phyloP scores from a whole-genome alignment of 331 rosid species.

The Malus hybrid region DNA sequence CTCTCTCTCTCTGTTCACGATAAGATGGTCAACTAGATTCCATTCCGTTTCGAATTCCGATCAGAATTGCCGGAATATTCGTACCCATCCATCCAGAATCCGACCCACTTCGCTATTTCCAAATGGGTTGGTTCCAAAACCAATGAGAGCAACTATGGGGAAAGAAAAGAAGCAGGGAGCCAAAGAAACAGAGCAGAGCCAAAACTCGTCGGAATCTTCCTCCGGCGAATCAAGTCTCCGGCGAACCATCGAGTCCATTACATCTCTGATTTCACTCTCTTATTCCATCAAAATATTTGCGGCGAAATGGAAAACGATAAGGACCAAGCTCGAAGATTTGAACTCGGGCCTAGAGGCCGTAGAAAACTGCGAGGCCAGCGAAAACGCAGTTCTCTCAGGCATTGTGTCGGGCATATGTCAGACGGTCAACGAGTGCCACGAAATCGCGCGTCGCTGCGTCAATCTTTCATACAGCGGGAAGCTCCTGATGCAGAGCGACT shows the following conservation, averaged over 20 bases:
- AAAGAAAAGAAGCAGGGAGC: slow-evolving; percentile 14
- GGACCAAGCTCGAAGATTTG: slow-evolving; percentile 59
- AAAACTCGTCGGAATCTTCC: slow-evolving; percentile 25
- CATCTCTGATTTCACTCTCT: slow-evolving; percentile 57
- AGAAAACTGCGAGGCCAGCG: slow-evolving; percentile 50
- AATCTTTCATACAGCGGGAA: slow-evolving; percentile 80
- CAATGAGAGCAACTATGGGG: slow-evolving; percentile 38
- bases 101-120: neutral
- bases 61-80: slow-evolving; percentile 28
- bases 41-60: neutral
- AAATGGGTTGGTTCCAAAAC: slow-evolving; percentile 31
- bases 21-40: slow-evolving; percentile 18
- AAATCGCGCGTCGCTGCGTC: slow-evolving; percentile 65
- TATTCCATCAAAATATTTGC: slow-evolving; percentile 62
- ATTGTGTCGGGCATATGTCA: slow-evolving; percentile 21
- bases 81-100: neutral
- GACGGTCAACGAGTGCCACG: slow-evolving; percentile 56
- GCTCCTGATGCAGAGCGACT: slow-evolving; percentile 93
- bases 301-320: slow-evolving; percentile 63
- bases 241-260: slow-evolving; percentile 28
- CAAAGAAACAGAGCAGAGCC: slow-evolving; percentile 20
- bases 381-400: slow-evolving; percentile 32
- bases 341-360: slow-evolving; percentile 45
- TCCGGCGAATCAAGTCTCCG: slow-evolving; percentile 30
- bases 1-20: slow-evolving; percentile 13